phyloP scores from a whole-genome alignment of 129 eudicot species.

The Flaveria linearis region DNA sequence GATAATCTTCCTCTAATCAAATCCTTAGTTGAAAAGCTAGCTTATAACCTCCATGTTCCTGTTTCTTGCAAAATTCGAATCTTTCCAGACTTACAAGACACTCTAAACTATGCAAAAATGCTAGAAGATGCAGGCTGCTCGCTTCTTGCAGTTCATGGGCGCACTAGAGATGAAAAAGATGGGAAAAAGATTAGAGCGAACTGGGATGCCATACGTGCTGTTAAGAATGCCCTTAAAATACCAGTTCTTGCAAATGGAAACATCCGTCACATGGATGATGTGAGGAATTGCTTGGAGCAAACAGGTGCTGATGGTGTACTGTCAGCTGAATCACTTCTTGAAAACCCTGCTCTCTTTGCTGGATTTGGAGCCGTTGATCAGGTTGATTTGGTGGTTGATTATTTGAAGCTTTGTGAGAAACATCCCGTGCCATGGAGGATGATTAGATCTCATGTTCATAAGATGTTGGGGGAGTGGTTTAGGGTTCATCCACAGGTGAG shows the following conservation, averaged over 20 bases:
- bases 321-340: constrained; percentile 89
- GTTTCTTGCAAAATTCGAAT: constrained; percentile 92
- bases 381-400: constrained; percentile 68
- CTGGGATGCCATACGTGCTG: constrained; percentile 72
- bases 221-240: constrained; percentile 59
- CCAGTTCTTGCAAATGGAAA: constrained; percentile 97
- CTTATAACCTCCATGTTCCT: constrained; percentile 63
- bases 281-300: constrained; percentile 55
- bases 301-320: constrained; percentile 86
- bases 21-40: constrained; percentile 77
- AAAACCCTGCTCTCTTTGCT: constrained; percentile 87
- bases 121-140: constrained; percentile 97
- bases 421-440: constrained; percentile 96
- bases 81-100: constrained; percentile 79
- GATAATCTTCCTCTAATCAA: constrained; percentile 84
- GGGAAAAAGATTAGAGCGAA: constrained; percentile 75
- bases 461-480: constrained; percentile 89
- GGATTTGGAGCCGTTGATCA: constrained; percentile 59
- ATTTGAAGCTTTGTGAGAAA: constrained; percentile 78
- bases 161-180: constrained; percentile 88
- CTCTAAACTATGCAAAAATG: constrained; percentile 84
- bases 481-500: constrained; percentile 66
- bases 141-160: constrained; percentile 89
- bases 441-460: constrained; percentile 82
- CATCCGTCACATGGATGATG: constrained; percentile 78